Percentiles rank a stretch among this genome's conserved stretches.
These are phyloP conservation scores for Vickermania ingenoplastis DNA, from an alignment of 208 protist species.

Conservation along the genomic window DNA sequence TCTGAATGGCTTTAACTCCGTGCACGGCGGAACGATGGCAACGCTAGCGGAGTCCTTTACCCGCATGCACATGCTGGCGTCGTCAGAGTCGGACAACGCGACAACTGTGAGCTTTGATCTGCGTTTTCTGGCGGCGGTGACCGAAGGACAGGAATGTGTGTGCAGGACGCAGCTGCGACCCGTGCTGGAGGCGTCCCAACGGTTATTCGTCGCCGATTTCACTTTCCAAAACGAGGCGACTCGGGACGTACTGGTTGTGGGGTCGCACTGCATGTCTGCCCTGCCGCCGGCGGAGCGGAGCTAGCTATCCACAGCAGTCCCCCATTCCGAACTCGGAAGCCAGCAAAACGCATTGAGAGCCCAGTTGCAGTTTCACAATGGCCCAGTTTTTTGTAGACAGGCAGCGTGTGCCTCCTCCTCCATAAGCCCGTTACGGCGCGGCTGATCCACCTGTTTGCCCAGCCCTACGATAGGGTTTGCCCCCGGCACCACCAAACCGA, in stretches of 20 bases:
- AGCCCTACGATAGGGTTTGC: no score
- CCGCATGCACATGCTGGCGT: conserved; percentile 43
- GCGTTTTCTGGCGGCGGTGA: conserved; percentile 63
- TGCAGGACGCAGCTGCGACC: conserved; percentile 60
- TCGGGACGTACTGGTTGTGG: conserved; percentile 56
- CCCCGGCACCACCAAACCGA: no score
- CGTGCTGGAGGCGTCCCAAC: conserved; percentile 8
- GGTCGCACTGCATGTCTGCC: conserved; percentile 60
- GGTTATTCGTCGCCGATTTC: conserved; percentile 61
- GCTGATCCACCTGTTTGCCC: no score
- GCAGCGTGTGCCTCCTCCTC: no score
- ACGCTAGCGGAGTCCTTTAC: conserved; percentile 77
- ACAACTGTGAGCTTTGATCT: conserved; percentile 76
- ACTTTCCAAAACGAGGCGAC: conserved; percentile 54
- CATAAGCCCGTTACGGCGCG: no score
- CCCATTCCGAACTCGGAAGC: no score
- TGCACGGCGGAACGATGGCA: conserved; percentile 78
- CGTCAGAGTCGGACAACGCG: conserved; percentile 10
- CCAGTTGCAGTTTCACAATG: no score
- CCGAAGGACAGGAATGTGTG: conserved; percentile 44
- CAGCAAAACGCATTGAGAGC: no score
- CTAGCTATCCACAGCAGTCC: no score
- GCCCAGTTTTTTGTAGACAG: no score
- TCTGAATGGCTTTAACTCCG: conserved; percentile 73
- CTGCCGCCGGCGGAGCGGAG: no score